Conservation (phyloP, 2,329 filamentous ascomycete genomes). For the Colletotrichum ledebouriae region DNA sequence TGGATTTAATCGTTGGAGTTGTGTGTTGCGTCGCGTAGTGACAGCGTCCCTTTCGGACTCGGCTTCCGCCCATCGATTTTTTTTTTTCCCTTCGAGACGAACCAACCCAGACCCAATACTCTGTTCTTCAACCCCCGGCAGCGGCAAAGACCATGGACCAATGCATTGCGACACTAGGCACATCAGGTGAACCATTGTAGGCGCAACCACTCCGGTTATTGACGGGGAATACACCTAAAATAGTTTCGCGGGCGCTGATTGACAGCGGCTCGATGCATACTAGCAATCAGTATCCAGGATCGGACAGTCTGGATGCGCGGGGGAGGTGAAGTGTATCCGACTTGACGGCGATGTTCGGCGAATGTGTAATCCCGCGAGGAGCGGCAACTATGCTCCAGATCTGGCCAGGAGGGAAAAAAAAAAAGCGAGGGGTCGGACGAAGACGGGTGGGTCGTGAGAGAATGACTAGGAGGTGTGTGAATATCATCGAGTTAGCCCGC, state of each 20-base stretch:
- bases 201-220: too few relatives aligned
- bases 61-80: constrained; percentile 7
- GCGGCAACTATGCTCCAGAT: not conserved
- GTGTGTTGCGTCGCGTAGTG: constrained; percentile 28
- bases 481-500: constrained; percentile 3
- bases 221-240: constrained; percentile 20
- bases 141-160: not conserved
- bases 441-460: not conserved
- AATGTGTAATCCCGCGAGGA: not conserved
- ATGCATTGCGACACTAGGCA: constrained; percentile 17
- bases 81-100: not conserved
- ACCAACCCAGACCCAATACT: not conserved
- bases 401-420: not conserved
- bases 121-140: constrained; percentile 20
- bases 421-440: constrained; percentile 18
- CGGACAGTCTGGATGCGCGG: not conserved
- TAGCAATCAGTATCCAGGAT: not conserved
- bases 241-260: constrained; percentile 10
- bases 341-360: constrained; percentile 15
- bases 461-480: constrained; percentile 9
- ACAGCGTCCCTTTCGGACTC: constrained; percentile 33
- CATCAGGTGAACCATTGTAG: too few relatives aligned
- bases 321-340: constrained; percentile 7
- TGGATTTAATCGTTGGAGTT: constrained; percentile 2
- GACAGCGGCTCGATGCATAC: constrained; percentile 9